phyloP scores from a whole-genome alignment of 2,329 filamentous ascomycete genomes.

The Colletotrichum neosansevieriae region DNA sequence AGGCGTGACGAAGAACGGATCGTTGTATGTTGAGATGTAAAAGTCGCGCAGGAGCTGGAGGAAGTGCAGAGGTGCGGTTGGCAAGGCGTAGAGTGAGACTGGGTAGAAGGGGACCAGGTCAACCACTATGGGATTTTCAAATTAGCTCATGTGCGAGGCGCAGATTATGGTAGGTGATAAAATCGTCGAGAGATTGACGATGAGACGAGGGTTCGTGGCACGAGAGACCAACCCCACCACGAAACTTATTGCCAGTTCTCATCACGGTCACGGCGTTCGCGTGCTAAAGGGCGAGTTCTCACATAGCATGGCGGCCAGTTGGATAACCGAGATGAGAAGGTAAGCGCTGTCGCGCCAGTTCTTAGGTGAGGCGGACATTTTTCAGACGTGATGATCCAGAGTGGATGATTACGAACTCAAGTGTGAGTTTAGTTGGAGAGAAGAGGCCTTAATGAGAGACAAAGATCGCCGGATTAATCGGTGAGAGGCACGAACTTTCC shows the following conservation, averaged over 20 bases:
- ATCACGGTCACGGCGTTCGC: neutral
- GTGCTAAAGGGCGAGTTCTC: neutral
- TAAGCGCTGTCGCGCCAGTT: conserved; percentile 51
- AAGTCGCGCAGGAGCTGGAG: conserved; percentile 58
- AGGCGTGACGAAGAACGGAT: conserved; percentile 62
- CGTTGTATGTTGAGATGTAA: conserved; percentile 63
- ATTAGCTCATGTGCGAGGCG: neutral
- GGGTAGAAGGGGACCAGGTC: conserved; percentile 68
- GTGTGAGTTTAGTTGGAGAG: no score
- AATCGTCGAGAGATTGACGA: neutral
- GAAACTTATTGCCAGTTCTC: no score
- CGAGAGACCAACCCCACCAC: no score
- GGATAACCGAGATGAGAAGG: conserved; percentile 49
- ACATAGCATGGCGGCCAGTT: conserved; percentile 44
- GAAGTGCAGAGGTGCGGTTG: conserved; percentile 60
- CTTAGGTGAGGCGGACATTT: conserved; percentile 32
- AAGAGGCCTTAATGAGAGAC: neutral
- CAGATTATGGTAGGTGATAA: neutral
- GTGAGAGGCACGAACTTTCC: neutral
- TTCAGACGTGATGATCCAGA: neutral
- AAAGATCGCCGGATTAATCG: neutral
- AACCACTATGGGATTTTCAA: conserved; percentile 55
- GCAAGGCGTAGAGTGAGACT: conserved; percentile 54
- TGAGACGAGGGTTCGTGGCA: neutral
- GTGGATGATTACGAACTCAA: no score